These are phyloP conservation scores for Colletotrichum phormii DNA, from an alignment of 2,329 filamentous ascomycete genomes.

Conservation along the genomic window DNA sequence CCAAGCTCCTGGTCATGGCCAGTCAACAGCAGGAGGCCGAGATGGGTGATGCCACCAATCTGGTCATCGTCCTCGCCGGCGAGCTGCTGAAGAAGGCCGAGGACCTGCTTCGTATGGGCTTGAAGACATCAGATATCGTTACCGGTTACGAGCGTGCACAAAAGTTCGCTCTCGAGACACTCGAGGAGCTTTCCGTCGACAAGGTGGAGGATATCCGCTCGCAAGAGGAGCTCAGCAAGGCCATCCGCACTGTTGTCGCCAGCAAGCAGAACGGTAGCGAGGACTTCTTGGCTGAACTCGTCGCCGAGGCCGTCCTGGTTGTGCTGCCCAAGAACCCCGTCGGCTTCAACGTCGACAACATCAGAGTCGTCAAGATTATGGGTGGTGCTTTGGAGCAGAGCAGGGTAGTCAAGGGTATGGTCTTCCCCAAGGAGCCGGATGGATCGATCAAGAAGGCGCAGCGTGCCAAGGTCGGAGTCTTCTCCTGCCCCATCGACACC, in stretches of 20 bases:
- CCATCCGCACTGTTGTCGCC: conserved; percentile 92
- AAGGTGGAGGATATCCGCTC: conserved; percentile 87
- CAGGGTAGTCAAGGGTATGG: conserved; percentile 96
- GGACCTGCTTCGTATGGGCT: conserved; percentile 93
- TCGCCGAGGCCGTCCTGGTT: conserved; percentile 85
- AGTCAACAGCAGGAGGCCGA: conserved; percentile 98
- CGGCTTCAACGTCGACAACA: conserved; percentile 99
- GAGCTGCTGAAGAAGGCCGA: conserved; percentile 98
- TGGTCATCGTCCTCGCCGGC: conserved; percentile 95
- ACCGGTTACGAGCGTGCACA: conserved; percentile 96
- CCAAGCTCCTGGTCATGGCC: conserved; percentile 98
- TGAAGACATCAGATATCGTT: conserved; percentile 98
- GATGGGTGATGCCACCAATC: conserved; percentile 98
- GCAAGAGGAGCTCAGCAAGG: conserved; percentile 89
- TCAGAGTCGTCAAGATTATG: conserved; percentile 99
- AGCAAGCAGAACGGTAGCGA: conserved; percentile 97
- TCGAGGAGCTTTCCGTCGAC: conserved; percentile 92
- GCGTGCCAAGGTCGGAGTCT: conserved; percentile 97
- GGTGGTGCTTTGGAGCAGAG: conserved; percentile 95
- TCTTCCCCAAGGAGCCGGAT: conserved; percentile 95
- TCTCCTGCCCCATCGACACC: conserved; percentile 94
- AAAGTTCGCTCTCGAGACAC: conserved; percentile 83
- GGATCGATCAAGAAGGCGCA: conserved; percentile 89
- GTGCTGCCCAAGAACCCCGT: conserved; percentile 94
- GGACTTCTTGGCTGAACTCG: conserved; percentile 85